Evolutionary conservation across 768 basidiomycete genomes (phyloP).

Genomic region (Leucosporidium yakuticum): DNA sequence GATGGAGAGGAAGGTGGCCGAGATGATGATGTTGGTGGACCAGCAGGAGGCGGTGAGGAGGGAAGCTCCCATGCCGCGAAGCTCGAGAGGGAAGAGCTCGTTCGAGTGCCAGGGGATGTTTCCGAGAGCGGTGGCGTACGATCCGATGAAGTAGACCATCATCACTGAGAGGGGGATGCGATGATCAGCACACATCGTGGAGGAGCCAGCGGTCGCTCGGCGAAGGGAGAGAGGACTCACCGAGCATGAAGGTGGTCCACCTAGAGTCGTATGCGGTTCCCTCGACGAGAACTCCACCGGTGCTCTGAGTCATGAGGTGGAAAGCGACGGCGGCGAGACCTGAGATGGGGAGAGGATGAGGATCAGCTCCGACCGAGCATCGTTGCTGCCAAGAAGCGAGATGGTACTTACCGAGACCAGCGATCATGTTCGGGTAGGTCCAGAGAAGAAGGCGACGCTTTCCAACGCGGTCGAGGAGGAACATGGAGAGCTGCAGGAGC

Average conservation of each 20-base stretch:
- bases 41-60: constrained; percentile 68
- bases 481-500: not conserved
- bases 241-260: not conserved
- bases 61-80: constrained; percentile 68
- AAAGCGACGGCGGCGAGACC: not conserved
- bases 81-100: constrained; percentile 69
- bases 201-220: too few relatives aligned
- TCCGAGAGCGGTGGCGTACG: constrained; percentile 56
- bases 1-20: constrained; percentile 67
- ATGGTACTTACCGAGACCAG: not conserved
- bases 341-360: too few relatives aligned
- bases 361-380: too few relatives aligned
- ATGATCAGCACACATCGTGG: not conserved
- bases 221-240: not conserved
- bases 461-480: not conserved
- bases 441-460: not conserved
- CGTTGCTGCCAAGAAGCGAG: too few relatives aligned
- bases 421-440: not conserved
- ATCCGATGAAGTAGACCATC: not conserved
- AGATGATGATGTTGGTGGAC: constrained; percentile 66
- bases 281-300: not conserved
- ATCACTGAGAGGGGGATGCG: not conserved
- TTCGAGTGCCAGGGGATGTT: constrained; percentile 82
- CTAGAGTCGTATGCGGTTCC: not conserved
- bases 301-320: not conserved